Base-by-base conservation (phyloP, 495 filamentous ascomycete species). In the Trichoderma gamsii region DNA sequence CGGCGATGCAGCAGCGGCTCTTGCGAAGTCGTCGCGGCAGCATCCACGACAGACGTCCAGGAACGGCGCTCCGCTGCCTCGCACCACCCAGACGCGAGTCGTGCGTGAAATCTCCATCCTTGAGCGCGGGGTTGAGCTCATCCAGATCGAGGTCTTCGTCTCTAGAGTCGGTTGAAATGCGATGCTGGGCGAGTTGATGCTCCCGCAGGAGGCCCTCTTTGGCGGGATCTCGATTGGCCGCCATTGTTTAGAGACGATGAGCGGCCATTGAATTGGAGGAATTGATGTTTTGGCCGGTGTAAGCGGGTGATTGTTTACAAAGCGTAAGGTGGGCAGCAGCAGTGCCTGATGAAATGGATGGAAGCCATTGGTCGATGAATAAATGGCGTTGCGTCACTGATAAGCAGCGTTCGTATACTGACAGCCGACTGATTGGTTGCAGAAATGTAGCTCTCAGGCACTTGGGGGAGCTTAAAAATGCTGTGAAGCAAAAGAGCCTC, bases 131-230 rank as follows among this genome's bases (percentile, higher is more conserved):
- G 44, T 80, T 74, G 66, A 74, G 78, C 15, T 81, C 79, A 70
- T 79, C 78, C 18, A 76, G 75, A 67, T 80, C 79, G 65, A 81
- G 71, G 64, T 80, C 77, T 35, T 75, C 79, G 27, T 75, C 75
- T 38, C 35, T 38, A 61, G 76, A 72, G 27, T 81, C 79, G 70
- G 1, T 41, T 18, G 27, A 46, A 23, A 0, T 49, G 65, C 27
- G 49, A 0, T 23, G 44, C 5, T n/a, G 65, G 23, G 44, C 16
- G 44, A 21, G 4, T 1, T 61, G 27, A 52, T 35, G 25, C 43
- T 52, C 44, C 12, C 21, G 35, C 27, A 67, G 46, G 25, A 67
- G 65, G 25, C 65, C 46, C 65, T 67, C 25, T 21, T 67, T 56
- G 65, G 44, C 52, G 44, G 65, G 65, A 56, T 67, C 65, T 21